phyloP scores from a whole-genome alignment of 2,329 filamentous ascomycete genomes.

The Fusarium liriodendri region DNA sequence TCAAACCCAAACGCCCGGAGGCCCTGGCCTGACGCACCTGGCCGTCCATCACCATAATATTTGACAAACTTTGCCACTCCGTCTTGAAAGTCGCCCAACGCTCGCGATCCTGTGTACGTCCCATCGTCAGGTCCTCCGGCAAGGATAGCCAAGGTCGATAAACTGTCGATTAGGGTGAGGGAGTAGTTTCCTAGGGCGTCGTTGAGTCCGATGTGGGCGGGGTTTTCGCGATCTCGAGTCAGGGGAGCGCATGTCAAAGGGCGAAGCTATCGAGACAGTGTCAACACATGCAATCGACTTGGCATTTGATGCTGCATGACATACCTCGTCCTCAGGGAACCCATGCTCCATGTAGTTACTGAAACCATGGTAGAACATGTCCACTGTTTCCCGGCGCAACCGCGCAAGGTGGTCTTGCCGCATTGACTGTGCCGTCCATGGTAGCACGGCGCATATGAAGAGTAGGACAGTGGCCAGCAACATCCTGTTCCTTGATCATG shows the following conservation, averaged over 20 bases:
- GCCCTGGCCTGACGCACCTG: conserved; percentile 75
- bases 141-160: conserved; percentile 93
- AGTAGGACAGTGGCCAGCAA: conserved; percentile 38
- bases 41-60: conserved; percentile 87
- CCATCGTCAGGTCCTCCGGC: conserved; percentile 73
- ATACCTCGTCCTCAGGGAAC: conserved; percentile 92
- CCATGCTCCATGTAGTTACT: conserved; percentile 94
- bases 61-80: conserved; percentile 80
- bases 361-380: conserved; percentile 97
- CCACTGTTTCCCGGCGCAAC: conserved; percentile 70
- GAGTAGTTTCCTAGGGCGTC: conserved; percentile 98
- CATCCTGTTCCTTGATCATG: conserved; percentile 46
- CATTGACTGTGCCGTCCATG: conserved; percentile 64
- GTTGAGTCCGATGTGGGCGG: conserved; percentile 86
- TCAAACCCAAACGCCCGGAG: conserved; percentile 85
- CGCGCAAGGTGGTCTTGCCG: conserved; percentile 64
- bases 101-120: conserved; percentile 54
- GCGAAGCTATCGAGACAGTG: conserved; percentile 68
- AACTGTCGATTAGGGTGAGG: conserved; percentile 91
- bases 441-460: conserved; percentile 47
- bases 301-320: conserved; percentile 9
- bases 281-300: conserved; percentile 26
- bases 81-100: conserved; percentile 80
- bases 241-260: conserved; percentile 87
- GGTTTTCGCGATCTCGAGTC: conserved; percentile 83